These are phyloP conservation scores for Capsicum pubescens DNA, from an alignment of 257 asterid species.

Conservation along the genomic window DNA sequence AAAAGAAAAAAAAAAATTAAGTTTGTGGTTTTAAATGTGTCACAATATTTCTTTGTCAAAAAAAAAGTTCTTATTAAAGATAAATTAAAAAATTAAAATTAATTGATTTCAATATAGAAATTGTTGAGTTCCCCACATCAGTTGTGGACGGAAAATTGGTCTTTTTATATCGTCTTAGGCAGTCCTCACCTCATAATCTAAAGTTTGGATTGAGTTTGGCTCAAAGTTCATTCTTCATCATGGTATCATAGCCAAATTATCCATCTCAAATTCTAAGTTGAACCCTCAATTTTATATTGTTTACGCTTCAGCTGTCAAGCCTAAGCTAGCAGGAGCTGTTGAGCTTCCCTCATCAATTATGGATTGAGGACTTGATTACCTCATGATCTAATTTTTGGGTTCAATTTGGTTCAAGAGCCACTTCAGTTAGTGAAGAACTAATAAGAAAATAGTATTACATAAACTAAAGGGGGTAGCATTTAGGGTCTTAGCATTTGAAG, in stretches of 20 bases:
- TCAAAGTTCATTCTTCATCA: neutral
- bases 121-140: neutral
- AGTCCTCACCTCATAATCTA: neutral
- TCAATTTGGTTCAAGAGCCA: neutral
- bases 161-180: neutral
- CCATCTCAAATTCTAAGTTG: neutral
- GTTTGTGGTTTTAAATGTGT: neutral
- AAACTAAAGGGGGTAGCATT: neutral
- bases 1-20: neutral
- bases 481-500: neutral
- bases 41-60: neutral
- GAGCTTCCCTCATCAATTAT: neutral
- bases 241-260: neutral
- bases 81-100: neutral
- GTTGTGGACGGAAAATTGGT: too few relatives aligned
- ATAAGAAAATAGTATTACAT: neutral
- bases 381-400: neutral
- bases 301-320: neutral
- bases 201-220: neutral
- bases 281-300: neutral
- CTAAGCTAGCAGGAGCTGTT: neutral
- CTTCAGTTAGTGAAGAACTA: neutral
- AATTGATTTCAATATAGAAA: neutral
- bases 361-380: neutral
- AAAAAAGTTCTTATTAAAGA: neutral